Evolutionary conservation across 257 asterid genomes (phyloP).

Genomic region (Lantana camara): DNA sequence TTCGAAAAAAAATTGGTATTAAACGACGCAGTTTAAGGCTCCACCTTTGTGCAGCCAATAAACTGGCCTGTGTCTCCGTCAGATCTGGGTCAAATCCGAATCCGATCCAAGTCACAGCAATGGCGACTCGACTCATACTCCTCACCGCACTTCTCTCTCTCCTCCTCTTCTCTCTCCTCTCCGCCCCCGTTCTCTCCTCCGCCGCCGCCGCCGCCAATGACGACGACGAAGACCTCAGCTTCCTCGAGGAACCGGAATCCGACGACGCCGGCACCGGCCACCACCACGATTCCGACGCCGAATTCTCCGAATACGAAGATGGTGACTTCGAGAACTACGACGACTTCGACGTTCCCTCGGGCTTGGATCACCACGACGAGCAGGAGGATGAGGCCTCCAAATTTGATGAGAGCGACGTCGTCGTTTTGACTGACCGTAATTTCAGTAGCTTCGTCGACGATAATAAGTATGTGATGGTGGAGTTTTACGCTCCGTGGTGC

Average conservation of each 20-base stretch:
- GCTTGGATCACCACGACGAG: slow-evolving; percentile 28
- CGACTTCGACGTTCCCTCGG: slow-evolving; percentile 52
- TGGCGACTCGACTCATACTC: slow-evolving; percentile 42
- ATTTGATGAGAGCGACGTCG: slow-evolving; percentile 81
- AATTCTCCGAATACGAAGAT: slow-evolving; percentile 43
- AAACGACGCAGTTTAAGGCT: slow-evolving; percentile 1
- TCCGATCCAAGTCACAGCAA: slow-evolving; percentile 24
- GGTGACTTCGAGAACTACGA: slow-evolving; percentile 51
- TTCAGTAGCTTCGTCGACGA: slow-evolving; percentile 64
- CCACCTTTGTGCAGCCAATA: background rate
- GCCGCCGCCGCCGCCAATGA: slow-evolving; percentile 32
- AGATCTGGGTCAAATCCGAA: slow-evolving; percentile 37
- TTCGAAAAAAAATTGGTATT: too few relatives aligned
- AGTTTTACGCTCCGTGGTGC: slow-evolving; percentile 98
- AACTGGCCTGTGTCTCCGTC: background rate
- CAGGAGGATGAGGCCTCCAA: slow-evolving; percentile 37
- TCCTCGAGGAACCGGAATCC: slow-evolving; percentile 49
- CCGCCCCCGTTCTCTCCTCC: slow-evolving; percentile 34
- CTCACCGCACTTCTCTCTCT: slow-evolving; percentile 31
- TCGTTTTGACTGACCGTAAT: slow-evolving; percentile 71
- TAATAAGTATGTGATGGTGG: slow-evolving; percentile 88
- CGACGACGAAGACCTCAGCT: slow-evolving; percentile 58
- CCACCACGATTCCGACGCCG: slow-evolving; percentile 45
- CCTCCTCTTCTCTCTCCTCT: slow-evolving; percentile 35
- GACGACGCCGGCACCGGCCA: slow-evolving; percentile 27